Conservation (phyloP, 2,329 filamentous ascomycete species). For the Talaromyces sp. region DNA sequence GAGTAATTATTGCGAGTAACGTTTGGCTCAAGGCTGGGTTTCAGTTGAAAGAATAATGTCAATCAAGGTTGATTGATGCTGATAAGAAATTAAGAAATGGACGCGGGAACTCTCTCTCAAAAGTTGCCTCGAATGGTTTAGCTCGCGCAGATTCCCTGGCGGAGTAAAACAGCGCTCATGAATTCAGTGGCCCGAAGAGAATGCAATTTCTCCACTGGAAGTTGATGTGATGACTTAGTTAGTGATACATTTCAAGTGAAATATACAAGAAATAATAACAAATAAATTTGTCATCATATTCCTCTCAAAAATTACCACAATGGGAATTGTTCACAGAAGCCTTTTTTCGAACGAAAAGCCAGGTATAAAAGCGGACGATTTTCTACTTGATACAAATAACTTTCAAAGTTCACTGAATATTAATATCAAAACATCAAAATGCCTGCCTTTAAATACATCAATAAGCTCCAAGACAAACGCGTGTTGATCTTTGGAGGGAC, state of each 20-base stretch:
- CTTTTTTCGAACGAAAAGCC: not conserved
- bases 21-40: not conserved
- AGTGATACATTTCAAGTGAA: too few relatives aligned
- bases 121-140: not conserved
- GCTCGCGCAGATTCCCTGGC: not conserved
- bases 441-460: slow-evolving; percentile 10
- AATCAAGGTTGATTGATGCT: not conserved
- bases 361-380: not conserved
- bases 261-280: too few relatives aligned
- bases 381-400: not conserved
- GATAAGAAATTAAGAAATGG: not conserved
- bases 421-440: not conserved
- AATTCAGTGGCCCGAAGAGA: not conserved
- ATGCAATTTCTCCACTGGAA: not conserved
- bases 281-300: not conserved
- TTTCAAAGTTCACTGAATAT: not conserved
- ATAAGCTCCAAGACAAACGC: slow-evolving; percentile 41
- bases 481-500: slow-evolving; percentile 50
- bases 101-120: not conserved
- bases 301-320: not conserved
- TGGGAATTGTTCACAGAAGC: not conserved
- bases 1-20: not conserved
- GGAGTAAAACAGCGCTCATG: not conserved
- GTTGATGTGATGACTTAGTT: not conserved
- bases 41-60: not conserved